Evolutionary conservation across 1,284 basidiomycete genomes (phyloP), one percentile per base, ranked within the genome.

Genomic region (Blastosporella zonata): DNA sequence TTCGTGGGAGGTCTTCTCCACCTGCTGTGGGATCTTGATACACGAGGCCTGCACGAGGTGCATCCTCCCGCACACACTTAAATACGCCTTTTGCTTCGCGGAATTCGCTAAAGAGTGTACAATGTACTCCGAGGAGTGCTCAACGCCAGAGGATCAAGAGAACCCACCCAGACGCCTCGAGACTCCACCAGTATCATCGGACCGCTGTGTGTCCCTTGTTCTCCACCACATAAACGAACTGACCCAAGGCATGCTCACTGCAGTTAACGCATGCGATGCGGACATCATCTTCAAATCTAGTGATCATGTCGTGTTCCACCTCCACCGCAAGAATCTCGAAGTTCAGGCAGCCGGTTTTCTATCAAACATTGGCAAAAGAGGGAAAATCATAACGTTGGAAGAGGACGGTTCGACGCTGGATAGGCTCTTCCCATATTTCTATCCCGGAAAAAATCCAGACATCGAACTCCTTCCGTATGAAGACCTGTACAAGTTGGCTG

Each of bases 291-390:
- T 59, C 31, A 35, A 46, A 15, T 62, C 59, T 7, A 41, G 50
- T 34, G 60, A 62, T 41, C 29, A 49, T 13, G 43, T 52, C 15
- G 25, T 56, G 3, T 62, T 60, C 37, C 41, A 49, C 2, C 47
- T 59, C 2, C 59, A 62, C 20, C 46, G 43, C 5, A 58, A 54
- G 45, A 56, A 59, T 34, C 52, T 62, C 10, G 55, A 58, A 34
- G 51, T 52, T 6, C 49, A 54, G 38, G 46, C 54, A 6, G 57
- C 50, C 10, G 54, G 46, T 12, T 58, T 61, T 17, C 43, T 55
- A 5, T 55, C 60, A 13, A 50, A 59, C 34, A 46, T 57, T 18
- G 43, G 41, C 13, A 42, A 47, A 18, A 46, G 21, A 0, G 34
- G 23, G n/a, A 47, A 55, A 21, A 7, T 48, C 3, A 47, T 52